Percentiles rank a stretch among this genome's conserved stretches.
Evolutionary conservation across 805 yeast species (phyloP).

Genomic region (Sugiyamaella chiloensis): DNA sequence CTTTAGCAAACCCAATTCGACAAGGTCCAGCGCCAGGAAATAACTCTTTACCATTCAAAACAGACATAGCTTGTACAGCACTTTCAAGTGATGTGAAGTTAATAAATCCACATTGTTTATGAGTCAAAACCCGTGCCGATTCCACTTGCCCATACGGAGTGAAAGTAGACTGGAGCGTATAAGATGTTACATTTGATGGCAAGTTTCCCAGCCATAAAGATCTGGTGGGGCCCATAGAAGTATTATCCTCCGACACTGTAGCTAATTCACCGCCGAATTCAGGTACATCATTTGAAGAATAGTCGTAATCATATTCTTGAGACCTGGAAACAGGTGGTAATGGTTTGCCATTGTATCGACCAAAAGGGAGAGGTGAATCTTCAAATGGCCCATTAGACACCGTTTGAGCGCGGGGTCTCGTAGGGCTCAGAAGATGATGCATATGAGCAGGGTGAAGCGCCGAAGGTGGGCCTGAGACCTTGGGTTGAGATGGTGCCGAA

Average conservation of each 20-base stretch:
- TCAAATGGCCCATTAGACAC: constrained; percentile 6
- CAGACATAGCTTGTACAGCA: constrained; percentile 76
- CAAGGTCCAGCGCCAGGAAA: constrained; percentile 73
- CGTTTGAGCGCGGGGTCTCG: constrained; percentile 8
- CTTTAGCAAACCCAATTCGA: constrained; percentile 80
- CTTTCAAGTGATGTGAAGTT: constrained; percentile 69
- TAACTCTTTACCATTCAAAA: constrained; percentile 77
- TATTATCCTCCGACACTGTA: constrained; percentile 52
- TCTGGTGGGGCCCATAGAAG: constrained; percentile 51
- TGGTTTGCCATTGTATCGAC: not conserved
- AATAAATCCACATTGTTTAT: constrained; percentile 51
- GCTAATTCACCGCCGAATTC: constrained; percentile 24
- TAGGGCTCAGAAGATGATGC: constrained; percentile 8
- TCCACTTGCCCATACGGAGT: constrained; percentile 59
- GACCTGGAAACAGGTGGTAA: not conserved
- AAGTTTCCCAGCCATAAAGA: constrained; percentile 76
- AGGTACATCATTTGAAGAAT: constrained; percentile 3
- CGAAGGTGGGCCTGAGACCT: constrained; percentile 13
- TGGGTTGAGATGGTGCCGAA: not conserved
- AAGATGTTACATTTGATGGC: constrained; percentile 55
- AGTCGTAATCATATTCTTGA: not conserved
- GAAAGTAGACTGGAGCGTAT: constrained; percentile 59
- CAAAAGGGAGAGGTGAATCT: not conserved
- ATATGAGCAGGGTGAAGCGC: constrained; percentile 15
- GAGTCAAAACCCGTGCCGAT: constrained; percentile 57